Evolutionary conservation across 163 green algal genomes (phyloP), one percentile per base, ranked within the genome.

Genomic region (Prototheca wickerhamii): DNA sequence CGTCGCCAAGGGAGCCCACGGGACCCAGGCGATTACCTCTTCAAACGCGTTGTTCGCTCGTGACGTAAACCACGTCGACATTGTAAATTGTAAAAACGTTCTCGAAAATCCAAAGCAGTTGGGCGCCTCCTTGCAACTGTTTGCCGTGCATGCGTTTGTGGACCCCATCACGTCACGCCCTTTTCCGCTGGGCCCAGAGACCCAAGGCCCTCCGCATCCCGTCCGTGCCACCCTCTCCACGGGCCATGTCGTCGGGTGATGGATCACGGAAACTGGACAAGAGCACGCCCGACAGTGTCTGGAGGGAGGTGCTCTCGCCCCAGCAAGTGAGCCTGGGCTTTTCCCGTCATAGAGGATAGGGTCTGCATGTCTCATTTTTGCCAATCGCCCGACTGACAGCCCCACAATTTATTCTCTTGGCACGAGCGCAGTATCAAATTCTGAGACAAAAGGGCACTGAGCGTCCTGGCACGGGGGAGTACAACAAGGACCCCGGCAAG

Each of bases 361-460:
- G 17, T 51, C 17, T n/a, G n/a, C n/a, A n/a, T n/a, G n/a, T n/a
- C n/a, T n/a, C n/a, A n/a, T n/a, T n/a, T n/a, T n/a, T n/a, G n/a
- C n/a, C n/a, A n/a, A n/a, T n/a, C n/a, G n/a, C n/a, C n/a, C n/a
- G n/a, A n/a, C n/a, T n/a, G n/a, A n/a, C n/a, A n/a, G n/a, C n/a
- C n/a, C n/a, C n/a, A n/a, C n/a, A n/a, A n/a, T n/a, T n/a, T n/a
- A n/a, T n/a, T n/a, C n/a, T n/a, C n/a, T n/a, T n/a, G n/a, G n/a
- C n/a, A n/a, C n/a, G n/a, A n/a, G 34, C 31, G 60, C 71, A 89
- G 81, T 93, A 77, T 67, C 53, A 82, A 6, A 78, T 93, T 49
- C 63, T 91, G 21, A 72, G 86, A 26, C 57, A 87, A 51, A 91
- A 93, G 74, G 86, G 86, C 52, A 93, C 86, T 1, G 86, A 93